Percentiles rank a stretch among this genome's conserved stretches.
Evolutionary conservation across 805 yeast genomes (phyloP).

Genomic region (Saturnispora bothae): DNA sequence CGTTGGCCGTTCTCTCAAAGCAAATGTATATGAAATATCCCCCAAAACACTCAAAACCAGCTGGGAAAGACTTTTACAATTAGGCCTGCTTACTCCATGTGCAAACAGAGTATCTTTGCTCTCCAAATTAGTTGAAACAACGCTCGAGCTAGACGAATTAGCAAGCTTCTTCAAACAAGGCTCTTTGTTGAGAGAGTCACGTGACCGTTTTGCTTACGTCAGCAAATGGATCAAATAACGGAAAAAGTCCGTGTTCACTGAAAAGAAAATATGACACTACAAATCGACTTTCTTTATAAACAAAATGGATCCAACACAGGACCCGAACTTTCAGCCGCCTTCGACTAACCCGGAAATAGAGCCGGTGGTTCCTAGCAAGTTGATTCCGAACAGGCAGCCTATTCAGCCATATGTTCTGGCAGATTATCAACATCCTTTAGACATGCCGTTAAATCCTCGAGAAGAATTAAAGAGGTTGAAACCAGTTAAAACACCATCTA

Average conservation of each 20-base stretch:
- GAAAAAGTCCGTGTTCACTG: background rate
- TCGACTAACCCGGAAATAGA: conserved; percentile 49
- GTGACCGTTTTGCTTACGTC: no score
- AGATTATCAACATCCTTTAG: conserved; percentile 58
- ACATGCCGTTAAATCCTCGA: conserved; percentile 56
- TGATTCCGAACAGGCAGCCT: conserved; percentile 65
- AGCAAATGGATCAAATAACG: no score
- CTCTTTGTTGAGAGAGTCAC: no score
- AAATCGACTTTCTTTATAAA: no score
- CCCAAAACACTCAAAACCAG: conserved; percentile 11
- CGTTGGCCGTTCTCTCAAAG: conserved; percentile 11
- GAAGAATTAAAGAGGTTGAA: conserved; percentile 9
- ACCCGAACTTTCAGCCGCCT: conserved; percentile 84
- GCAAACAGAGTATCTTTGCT: conserved; percentile 2
- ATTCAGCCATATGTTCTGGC: conserved; percentile 73
- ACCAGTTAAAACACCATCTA: conserved; percentile 8
- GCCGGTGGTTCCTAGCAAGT: conserved; percentile 57
- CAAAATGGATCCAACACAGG: conserved; percentile 96
- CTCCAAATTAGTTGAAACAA: conserved; percentile 6
- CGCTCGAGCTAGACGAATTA: conserved; percentile 10
- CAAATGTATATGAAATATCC: conserved; percentile 4
- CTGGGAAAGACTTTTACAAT: conserved; percentile 14
- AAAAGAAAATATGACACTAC: background rate
- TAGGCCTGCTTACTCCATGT: conserved; percentile 8
- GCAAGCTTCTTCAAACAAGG: background rate